Evolutionary conservation across 345 rosid genomes (phyloP).

Genomic region (Populus simonii): DNA sequence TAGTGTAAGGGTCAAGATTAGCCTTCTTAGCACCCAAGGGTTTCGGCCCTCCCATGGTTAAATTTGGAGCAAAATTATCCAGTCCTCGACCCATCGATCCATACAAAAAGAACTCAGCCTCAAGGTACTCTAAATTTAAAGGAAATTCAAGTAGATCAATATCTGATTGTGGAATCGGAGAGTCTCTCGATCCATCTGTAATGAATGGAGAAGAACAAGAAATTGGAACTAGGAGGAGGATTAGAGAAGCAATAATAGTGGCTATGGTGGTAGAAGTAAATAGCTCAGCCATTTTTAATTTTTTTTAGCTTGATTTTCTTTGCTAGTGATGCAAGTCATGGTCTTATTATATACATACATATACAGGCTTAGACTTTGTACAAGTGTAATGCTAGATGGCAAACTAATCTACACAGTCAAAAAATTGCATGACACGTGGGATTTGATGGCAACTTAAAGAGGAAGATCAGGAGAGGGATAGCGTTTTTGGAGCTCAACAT

Average conservation of each 20-base stretch:
- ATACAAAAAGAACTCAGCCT: constrained; percentile 83
- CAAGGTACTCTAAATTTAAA: constrained; percentile 77
- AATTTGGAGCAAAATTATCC: constrained; percentile 59
- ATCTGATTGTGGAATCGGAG: constrained; percentile 30
- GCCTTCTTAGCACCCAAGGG: constrained; percentile 70
- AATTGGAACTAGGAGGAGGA: constrained; percentile 23
- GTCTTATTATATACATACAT: neutral
- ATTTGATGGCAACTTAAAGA: too few species aligned
- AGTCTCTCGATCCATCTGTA: neutral
- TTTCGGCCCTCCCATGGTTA: constrained; percentile 65
- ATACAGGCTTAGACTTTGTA: neutral
- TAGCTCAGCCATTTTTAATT: constrained; percentile 6
- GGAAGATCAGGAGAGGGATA: too few species aligned
- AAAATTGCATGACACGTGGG: too few species aligned
- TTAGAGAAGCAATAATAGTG: constrained; percentile 13
- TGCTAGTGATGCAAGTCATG: neutral
- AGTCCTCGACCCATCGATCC: constrained; percentile 77
- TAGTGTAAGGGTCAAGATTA: constrained; percentile 48
- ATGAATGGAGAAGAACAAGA: constrained; percentile 15
- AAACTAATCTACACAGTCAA: too few species aligned
- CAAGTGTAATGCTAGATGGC: neutral
- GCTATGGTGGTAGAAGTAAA: constrained; percentile 1
- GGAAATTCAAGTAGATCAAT: constrained; percentile 72
- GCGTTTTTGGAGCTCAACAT: too few species aligned
- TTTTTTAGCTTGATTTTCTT: neutral